phyloP scores from a whole-genome alignment of 129 eudicot genomes.

The Flaveria trinervia region DNA sequence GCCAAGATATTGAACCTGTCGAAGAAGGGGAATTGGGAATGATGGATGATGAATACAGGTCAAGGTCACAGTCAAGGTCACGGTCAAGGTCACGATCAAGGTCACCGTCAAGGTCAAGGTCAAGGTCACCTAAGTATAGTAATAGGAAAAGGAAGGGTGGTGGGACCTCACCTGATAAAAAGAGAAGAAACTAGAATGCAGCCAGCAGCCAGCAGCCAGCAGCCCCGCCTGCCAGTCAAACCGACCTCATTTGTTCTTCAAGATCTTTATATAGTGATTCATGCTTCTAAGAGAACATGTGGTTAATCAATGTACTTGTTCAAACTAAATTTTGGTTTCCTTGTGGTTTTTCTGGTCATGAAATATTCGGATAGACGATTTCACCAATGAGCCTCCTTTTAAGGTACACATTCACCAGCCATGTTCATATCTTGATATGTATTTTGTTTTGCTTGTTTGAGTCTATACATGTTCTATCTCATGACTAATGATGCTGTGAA shows the following conservation, averaged over 20 bases:
- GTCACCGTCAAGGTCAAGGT: slow-evolving; percentile 46
- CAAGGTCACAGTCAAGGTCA: slow-evolving; percentile 37
- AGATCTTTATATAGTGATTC: slow-evolving; percentile 9
- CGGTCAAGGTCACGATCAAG: slow-evolving; percentile 26
- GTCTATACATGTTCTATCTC: not conserved
- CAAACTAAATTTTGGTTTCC: slow-evolving; percentile 40
- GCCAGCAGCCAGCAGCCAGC: not conserved
- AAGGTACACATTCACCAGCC: slow-evolving; percentile 11
- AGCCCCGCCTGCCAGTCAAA: not conserved
- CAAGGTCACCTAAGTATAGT: slow-evolving; percentile 49
- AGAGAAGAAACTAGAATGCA: slow-evolving; percentile 36
- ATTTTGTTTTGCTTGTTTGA: not conserved
- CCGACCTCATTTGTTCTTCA: slow-evolving; percentile 8
- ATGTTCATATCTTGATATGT: slow-evolving; percentile 1
- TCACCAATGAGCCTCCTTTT: slow-evolving; percentile 16
- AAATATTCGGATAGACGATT: slow-evolving; percentile 19
- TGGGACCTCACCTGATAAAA: slow-evolving; percentile 52
- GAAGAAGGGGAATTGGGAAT: slow-evolving; percentile 88
- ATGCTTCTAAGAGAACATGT: slow-evolving; percentile 25
- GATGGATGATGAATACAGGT: slow-evolving; percentile 51
- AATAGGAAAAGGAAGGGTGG: slow-evolving; percentile 65
- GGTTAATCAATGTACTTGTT: slow-evolving; percentile 27
- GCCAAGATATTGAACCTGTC: slow-evolving; percentile 59
- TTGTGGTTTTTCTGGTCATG: slow-evolving; percentile 23
- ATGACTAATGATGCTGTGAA: not conserved